Percentiles rank a stretch among this genome's conserved stretches.
These are phyloP conservation scores for Scenedesmus sp. DNA, from an alignment of 163 green algal species.

Conservation along the genomic window DNA sequence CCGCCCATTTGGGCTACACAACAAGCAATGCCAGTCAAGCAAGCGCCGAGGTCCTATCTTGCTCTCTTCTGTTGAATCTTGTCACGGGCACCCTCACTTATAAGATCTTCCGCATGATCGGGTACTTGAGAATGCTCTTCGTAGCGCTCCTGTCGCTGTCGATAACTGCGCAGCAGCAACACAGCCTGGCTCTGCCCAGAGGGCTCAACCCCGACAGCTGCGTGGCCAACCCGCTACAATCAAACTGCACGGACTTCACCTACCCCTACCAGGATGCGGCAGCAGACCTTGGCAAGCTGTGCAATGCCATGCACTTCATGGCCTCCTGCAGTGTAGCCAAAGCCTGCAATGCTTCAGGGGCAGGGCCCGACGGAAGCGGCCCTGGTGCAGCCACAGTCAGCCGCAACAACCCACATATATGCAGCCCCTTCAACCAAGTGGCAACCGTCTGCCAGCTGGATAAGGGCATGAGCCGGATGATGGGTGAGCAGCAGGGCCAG, in stretches of 20 bases:
- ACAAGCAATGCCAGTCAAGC: not conserved
- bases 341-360: slow-evolving; percentile 40
- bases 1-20: not conserved
- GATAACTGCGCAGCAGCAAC: not conserved
- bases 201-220: slow-evolving; percentile 8
- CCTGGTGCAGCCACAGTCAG: slow-evolving; percentile 24
- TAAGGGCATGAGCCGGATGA: slow-evolving; percentile 52
- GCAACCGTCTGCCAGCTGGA: slow-evolving; percentile 50
- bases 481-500: not conserved
- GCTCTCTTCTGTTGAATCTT: not conserved
- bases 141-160: not conserved
- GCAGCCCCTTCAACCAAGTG: slow-evolving; percentile 47
- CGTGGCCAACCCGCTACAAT: slow-evolving; percentile 1
- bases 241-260: slow-evolving; percentile 4
- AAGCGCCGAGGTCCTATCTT: not conserved
- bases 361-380: not conserved
- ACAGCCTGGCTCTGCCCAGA: not conserved
- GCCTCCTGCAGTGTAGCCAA: slow-evolving; percentile 40
- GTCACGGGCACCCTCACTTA: not conserved
- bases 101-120: not conserved
- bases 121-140: not conserved
- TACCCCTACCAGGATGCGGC: slow-evolving; percentile 11
- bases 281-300: slow-evolving; percentile 41
- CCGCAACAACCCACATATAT: slow-evolving; percentile 25
- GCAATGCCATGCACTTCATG: slow-evolving; percentile 55